These are phyloP conservation scores for Suillus placidus DNA, from an alignment of 768 basidiomycete species.

Conservation along the genomic window DNA sequence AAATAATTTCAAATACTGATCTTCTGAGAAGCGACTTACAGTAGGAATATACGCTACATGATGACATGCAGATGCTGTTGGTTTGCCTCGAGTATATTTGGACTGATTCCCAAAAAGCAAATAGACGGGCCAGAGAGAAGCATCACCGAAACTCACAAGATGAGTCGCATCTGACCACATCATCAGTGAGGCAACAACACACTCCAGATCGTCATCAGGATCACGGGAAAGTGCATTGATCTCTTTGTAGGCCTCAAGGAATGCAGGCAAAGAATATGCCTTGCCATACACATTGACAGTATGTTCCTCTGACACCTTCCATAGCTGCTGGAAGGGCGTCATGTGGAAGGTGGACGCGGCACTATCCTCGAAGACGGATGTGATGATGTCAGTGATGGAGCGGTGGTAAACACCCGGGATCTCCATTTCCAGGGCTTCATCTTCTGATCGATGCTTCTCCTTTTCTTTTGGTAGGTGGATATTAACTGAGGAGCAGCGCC, in stretches of 20 bases:
- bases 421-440: neutral
- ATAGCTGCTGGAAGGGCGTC: slow-evolving; percentile 27
- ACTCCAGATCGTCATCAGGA: slow-evolving; percentile 15
- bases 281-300: slow-evolving; percentile 2
- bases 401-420: slow-evolving; percentile 20
- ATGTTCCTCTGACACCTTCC: slow-evolving; percentile 13
- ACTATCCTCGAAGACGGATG: slow-evolving; percentile 4
- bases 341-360: slow-evolving; percentile 21
- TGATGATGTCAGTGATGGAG: slow-evolving; percentile 9
- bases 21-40: neutral
- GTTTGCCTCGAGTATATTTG: neutral
- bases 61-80: slow-evolving; percentile 14
- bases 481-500: slow-evolving; percentile 7
- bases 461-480: slow-evolving; percentile 13
- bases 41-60: slow-evolving; percentile 18
- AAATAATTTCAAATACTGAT: neutral
- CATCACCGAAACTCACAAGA: slow-evolving; percentile 21
- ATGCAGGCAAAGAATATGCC: slow-evolving; percentile 1
- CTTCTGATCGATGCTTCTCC: neutral
- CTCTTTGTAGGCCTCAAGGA: neutral
- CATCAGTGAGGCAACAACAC: slow-evolving; percentile 22
- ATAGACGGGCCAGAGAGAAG: slow-evolving; percentile 21
- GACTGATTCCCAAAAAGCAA: slow-evolving; percentile 19
- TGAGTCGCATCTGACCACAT: slow-evolving; percentile 29
- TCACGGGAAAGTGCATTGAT: slow-evolving; percentile 14